Evolutionary conservation across 169 alveolate genomes (phyloP).

Genomic region (Eimeria praecox): DNA sequence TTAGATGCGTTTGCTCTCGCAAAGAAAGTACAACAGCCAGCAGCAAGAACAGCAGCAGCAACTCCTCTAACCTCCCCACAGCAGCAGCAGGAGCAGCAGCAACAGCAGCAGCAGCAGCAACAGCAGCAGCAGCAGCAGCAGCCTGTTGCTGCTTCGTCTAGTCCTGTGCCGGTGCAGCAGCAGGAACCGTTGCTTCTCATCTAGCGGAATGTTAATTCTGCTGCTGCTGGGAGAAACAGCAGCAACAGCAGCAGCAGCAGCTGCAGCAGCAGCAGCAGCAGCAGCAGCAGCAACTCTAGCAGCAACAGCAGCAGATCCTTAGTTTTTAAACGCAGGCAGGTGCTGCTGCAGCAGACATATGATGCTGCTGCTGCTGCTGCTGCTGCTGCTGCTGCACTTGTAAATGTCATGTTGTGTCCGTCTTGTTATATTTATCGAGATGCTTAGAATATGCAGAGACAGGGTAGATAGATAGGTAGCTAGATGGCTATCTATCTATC

Average conservation of each 20-base stretch:
- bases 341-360: background rate
- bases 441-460: too few relatives aligned
- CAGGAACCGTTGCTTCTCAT: slow-evolving; percentile 27
- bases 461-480: too few relatives aligned
- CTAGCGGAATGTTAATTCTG: background rate
- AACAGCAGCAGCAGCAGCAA: background rate
- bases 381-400: background rate
- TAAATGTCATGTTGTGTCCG: too few relatives aligned
- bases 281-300: background rate
- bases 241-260: background rate
- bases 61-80: background rate
- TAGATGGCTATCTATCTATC: background rate
- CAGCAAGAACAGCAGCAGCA: background rate
- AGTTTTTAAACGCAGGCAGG: background rate
- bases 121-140: too few relatives aligned
- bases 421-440: too few relatives aligned
- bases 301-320: background rate
- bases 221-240: background rate
- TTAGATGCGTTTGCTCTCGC: slow-evolving; percentile 68
- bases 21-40: slow-evolving; percentile 36
- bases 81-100: slow-evolving; percentile 33
- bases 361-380: too few relatives aligned
- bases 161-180: slow-evolving; percentile 7
- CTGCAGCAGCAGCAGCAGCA: background rate
- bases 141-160: background rate